Evolutionary conservation across 140 eudicot species (phyloP).

Genomic region (Stevia rebaudiana): DNA sequence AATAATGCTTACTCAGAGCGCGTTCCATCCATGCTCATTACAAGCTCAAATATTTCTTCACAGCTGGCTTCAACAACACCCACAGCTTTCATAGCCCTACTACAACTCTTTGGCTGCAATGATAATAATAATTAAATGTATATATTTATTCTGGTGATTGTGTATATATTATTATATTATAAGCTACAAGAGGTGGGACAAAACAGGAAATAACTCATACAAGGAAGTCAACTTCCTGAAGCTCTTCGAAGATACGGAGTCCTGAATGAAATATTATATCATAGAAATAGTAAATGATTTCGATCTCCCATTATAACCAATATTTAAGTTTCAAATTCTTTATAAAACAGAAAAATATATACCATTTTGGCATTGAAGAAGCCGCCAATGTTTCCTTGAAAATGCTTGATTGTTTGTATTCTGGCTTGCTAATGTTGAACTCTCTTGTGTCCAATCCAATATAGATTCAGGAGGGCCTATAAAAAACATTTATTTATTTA

Average conservation of each 20-base stretch:
- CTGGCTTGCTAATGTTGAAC: conserved; percentile 71
- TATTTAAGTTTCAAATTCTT: conserved; percentile 9
- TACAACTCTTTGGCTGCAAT: conserved; percentile 95
- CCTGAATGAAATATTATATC: conserved; percentile 41
- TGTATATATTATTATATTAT: not conserved
- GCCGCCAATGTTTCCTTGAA: conserved; percentile 96
- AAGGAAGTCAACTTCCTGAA: conserved; percentile 87
- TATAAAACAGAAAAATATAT: conserved; percentile 2
- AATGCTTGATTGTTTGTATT: conserved; percentile 75
- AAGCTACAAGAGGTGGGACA: not conserved
- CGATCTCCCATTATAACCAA: conserved; percentile 9
- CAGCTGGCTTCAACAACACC: conserved; percentile 98
- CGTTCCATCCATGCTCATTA: conserved; percentile 98
- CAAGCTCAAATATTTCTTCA: conserved; percentile 96
- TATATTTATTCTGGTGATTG: not conserved
- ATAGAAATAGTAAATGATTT: conserved; percentile 6
- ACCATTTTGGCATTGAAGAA: conserved; percentile 99
- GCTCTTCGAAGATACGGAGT: conserved; percentile 99
- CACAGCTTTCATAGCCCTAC: conserved; percentile 99
- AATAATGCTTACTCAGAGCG: conserved; percentile 71
- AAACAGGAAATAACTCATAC: conserved; percentile 39
- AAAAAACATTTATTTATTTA: no score
- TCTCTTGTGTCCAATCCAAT: conserved; percentile 95
- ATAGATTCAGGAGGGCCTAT: conserved; percentile 95
- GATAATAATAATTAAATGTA: conserved; percentile 13